Conservation (phyloP, 2,329 filamentous ascomycete species). For the Cytospora paraplurivora region DNA sequence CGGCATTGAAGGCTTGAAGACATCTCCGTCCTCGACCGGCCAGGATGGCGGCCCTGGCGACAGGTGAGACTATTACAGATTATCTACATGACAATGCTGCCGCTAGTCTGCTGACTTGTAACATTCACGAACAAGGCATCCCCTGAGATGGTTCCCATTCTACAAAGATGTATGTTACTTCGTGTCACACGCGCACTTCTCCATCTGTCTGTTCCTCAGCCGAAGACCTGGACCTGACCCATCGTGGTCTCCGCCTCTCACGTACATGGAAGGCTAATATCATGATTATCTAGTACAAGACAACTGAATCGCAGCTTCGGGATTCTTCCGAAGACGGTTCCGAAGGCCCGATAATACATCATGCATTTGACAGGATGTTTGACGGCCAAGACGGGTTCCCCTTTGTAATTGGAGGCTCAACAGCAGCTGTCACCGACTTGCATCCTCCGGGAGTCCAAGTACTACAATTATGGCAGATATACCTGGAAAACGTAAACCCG, state of each 20-base stretch:
- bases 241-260: not conserved
- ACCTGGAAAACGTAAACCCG: conserved; percentile 70
- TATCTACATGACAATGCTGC: conserved; percentile 30
- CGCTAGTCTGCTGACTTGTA: conserved; percentile 34
- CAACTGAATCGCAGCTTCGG: conserved; percentile 47
- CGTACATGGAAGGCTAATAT: not conserved
- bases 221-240: not conserved
- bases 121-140: conserved; percentile 36
- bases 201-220: not conserved
- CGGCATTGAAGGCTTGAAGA: conserved; percentile 57
- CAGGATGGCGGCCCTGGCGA: conserved; percentile 40
- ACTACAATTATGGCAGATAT: conserved; percentile 69
- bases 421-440: conserved; percentile 46
- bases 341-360: conserved; percentile 57
- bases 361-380: conserved; percentile 63
- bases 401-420: conserved; percentile 53
- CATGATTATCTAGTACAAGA: conserved; percentile 47
- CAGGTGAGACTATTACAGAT: conserved; percentile 32
- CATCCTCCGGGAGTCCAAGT: conserved; percentile 62
- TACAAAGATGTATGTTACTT: conserved; percentile 50
- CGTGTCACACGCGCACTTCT: not conserved
- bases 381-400: conserved; percentile 58
- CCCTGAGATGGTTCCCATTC: conserved; percentile 52
- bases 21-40: conserved; percentile 51
- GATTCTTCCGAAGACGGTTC: conserved; percentile 60